Conservation (phyloP, 139 green algal genomes). For the Yamagishiella unicocca region DNA sequence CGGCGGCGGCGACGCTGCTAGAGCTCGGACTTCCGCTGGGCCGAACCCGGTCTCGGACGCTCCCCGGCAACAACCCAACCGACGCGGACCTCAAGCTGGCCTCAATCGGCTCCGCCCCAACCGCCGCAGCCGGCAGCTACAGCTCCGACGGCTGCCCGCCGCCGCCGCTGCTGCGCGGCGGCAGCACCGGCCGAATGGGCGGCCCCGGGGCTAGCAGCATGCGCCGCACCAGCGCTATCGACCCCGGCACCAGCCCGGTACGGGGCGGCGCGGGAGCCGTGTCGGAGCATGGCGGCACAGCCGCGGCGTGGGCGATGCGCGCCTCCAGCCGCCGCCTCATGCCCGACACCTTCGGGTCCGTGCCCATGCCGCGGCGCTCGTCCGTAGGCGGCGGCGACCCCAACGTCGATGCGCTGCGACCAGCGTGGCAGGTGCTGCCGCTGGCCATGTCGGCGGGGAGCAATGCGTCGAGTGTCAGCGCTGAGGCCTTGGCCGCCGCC, state of each 20-base stretch:
- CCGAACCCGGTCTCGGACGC: neutral
- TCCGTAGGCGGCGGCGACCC: neutral
- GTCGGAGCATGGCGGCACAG: conserved; percentile 19
- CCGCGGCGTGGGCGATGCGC: neutral
- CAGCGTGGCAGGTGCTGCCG: conserved; percentile 41
- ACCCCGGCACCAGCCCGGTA: neutral
- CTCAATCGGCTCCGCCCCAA: neutral
- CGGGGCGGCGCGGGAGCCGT: neutral
- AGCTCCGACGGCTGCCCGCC: conserved; percentile 1
- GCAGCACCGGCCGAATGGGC: neutral
- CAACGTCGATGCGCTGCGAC: conserved; percentile 31
- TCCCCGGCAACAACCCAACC: neutral
- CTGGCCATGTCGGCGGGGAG: neutral
- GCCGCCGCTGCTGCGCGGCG: neutral
- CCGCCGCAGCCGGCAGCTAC: neutral
- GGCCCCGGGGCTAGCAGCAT: neutral
- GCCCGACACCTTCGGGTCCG: neutral
- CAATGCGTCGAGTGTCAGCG: neutral
- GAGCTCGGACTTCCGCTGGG: too few species aligned
- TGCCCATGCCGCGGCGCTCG: conserved; percentile 32
- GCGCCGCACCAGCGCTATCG: neutral
- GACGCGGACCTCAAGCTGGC: neutral
- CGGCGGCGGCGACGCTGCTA: too few species aligned
- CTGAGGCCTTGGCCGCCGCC: neutral
- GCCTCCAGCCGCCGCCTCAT: conserved; percentile 13